Base-by-base conservation (phyloP, 768 basidiomycete genomes). In the Exidia glandulosa region DNA sequence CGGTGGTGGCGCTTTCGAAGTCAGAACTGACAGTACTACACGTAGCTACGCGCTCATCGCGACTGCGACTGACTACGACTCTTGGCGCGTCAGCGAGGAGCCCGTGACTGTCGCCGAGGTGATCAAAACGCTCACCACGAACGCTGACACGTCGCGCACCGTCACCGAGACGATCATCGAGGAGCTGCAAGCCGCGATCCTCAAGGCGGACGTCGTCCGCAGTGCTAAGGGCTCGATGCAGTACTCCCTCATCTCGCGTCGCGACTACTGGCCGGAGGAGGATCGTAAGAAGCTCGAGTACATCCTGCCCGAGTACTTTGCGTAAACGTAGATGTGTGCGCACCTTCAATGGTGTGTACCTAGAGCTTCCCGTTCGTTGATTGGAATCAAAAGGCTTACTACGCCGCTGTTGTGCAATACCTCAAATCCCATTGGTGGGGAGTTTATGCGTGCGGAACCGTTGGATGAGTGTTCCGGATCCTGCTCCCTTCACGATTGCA, bases 41-140 rank as follows among this genome's bases (percentile, higher is more conserved):
- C n/a, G n/a, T 67, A 97, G 94, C 68, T 97, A 97, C 70, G 92
- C 89, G 0, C 81, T 97, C 59, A 85, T 98, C 63, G 92, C 88
- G 19, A 90, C 88, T 1, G 80, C 87, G 27, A 98, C 95, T 2
- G 94, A 98, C 75, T 97, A 95, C 71, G 95, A 98, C 72, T 87
- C 93, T 1, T 99, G 94, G 94, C 76, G 94, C 32, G 84, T 84
- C 3, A 79, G 86, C 33, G 81, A 84, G 30, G 87, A 82, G 12
- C 79, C 86, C 3, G 95, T 98, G 59, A 97, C 95, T 1, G 85
- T 91, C 2, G 86, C 88, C 2, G 90, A 96, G 66, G 92, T 98
- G 31, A 79, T 94, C 78, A 87, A 90, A 71, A 94, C 90, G 1
- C 83, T 98, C 37, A 79, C 84, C 56, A 79, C 81, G 27, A 99